Evolutionary conservation across 768 basidiomycete genomes (phyloP), one percentile per base, ranked within the genome.

Genomic region (Psilocybe tampanensis): DNA sequence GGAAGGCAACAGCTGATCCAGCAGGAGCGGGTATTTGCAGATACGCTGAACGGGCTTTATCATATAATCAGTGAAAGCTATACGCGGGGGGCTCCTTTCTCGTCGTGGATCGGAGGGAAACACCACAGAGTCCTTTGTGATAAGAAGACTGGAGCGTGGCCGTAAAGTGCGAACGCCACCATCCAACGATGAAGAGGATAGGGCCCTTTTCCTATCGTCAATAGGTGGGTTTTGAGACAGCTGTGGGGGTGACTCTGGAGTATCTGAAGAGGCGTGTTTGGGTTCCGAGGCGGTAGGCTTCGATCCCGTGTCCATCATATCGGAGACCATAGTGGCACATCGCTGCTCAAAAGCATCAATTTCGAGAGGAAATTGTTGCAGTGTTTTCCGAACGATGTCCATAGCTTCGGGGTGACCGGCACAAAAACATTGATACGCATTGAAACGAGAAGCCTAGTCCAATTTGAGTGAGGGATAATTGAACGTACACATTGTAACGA

Each of bases 31-130:
- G 68, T 99, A 99, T 64, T 89, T 92, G 82, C 95, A 98, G 48
- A 99, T 89, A 49, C 95, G 80, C 72, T 99, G 96, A 15, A 98
- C 83, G n/a, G 96, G 96, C 72, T 94, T 94, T 75, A 99, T 98
- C 74, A 98, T 81, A 68, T 95, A 95, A 74, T 98, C 96, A 62
- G 84, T 75, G 70, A 91, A 86, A 55, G 80, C 79, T 34, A 91
- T 80, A 19, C 83, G 82, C 44, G 65, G 60, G 19, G 51, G 41
- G n/a, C 47, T 43, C 55, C 67, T 75, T 55, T 68, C 68, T 68
- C 61, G 71, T 18, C 69, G 64, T 18, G 57, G 44, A 29, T 62
- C 67, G 6, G 61, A 26, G 21, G 69, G 63, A 48, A 63, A 62
- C 7, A 65, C 51, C 6, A 65, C 57, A 6, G 66, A 60, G 3